Base-by-base conservation (phyloP, 331 rosid species). In the Ulmus americana region DNA sequence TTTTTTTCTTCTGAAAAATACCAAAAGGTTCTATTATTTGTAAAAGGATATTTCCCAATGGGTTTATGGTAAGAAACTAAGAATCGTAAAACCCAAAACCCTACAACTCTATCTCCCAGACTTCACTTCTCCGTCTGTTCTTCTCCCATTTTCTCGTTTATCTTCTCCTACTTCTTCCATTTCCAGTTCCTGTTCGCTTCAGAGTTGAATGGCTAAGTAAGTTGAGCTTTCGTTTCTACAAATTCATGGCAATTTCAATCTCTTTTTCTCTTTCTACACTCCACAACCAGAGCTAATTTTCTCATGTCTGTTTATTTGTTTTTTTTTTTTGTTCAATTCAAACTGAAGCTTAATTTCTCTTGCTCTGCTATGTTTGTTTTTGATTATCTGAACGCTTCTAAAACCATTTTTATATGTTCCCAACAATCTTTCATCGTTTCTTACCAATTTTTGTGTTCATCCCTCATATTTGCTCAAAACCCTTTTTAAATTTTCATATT, bases 41-140 rank as follows among this genome's bases (percentile, higher is more conserved):
- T 28, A 28, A 28, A 28, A 28, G 0, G 35, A 28, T 28, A 28
- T 28, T 28, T 2, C 35, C 35, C 2, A 2, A 3, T 28, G 35
- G 35, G 35, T 28, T 28, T 28, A 28, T 28, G 35, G 35, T 28
- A 28, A 28, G 35, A 28, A 28, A 2, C 35, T 28, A 28, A 28
- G 35, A 28, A 28, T 28, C 35, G 74, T 76, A 68, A 80, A 80
- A 76, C 84, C 84, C 81, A 76, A 69, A 80, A 80, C 84, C 84
- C 81, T 80, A 69, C 81, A 6, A 45, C 41, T 59, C 53, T 59
- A 55, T 67, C 72, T 7, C 65, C 68, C 55, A 53, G 22, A 22
- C 55, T 3, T 9, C 18, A 39, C 46, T 54, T 46, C 45, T 15
- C 18, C 5, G 35, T 28, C 35, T 28, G 35, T 28, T 28, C 59